These are phyloP conservation scores for Stephanodiscus triporus DNA, from an alignment of 108 stramenopile genomes.

Conservation along the genomic window DNA sequence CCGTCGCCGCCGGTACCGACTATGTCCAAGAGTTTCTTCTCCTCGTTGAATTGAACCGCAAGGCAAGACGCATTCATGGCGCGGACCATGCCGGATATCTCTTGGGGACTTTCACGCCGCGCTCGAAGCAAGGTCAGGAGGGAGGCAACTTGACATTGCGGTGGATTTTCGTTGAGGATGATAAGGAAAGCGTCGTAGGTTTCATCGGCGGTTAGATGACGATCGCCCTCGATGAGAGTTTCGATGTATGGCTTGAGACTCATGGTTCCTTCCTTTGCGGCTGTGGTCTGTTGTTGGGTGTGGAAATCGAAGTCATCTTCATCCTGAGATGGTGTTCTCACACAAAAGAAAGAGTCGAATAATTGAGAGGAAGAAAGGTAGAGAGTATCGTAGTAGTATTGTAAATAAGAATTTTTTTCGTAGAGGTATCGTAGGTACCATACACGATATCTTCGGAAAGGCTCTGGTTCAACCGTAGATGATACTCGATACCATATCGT, in stretches of 20 bases:
- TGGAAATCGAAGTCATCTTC: too few species aligned
- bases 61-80: constrained; percentile 92
- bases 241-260: constrained; percentile 87
- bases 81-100: constrained; percentile 95
- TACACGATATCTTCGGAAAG: too few species aligned
- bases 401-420: too few species aligned
- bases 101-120: constrained; percentile 90
- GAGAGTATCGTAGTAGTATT: too few species aligned
- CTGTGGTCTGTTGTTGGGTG: too few species aligned
- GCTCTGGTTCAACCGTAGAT: too few species aligned
- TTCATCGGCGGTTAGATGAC: constrained; percentile 81
- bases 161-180: constrained; percentile 62
- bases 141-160: constrained; percentile 84
- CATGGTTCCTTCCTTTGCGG: constrained; percentile 17
- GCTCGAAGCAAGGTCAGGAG: constrained; percentile 90
- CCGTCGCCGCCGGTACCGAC: constrained; percentile 99
- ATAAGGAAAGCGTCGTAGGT: constrained; percentile 79
- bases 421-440: too few species aligned
- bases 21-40: constrained; percentile 92
- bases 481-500: too few species aligned
- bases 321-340: too few species aligned
- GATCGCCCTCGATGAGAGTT: constrained; percentile 78
- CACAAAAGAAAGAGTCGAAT: too few species aligned
- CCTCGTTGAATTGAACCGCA: constrained; percentile 60
- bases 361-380: too few species aligned